Base-by-base conservation (phyloP, 2,329 filamentous ascomycete genomes). In the Paecilomyces formosus region DNA sequence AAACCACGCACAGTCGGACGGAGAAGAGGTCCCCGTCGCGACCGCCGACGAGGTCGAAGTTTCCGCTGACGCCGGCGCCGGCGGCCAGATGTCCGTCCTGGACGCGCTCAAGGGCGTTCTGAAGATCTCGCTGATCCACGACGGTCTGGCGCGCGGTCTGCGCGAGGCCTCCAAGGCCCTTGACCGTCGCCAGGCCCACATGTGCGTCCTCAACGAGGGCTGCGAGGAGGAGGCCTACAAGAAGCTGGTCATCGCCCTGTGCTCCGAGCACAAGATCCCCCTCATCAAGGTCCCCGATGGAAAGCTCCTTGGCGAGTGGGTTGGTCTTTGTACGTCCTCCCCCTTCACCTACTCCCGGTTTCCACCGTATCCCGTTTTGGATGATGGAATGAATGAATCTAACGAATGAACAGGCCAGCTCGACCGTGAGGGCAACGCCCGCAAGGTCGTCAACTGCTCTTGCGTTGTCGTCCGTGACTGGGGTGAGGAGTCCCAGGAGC, bases 191-290 rank as follows among this genome's bases (percentile, higher is more conserved):
- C 90, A 99, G 84, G 94, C 94, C 62, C 94, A 99, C 85, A 97
- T 99, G 92, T 99, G 94, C 80, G 94, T 99, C 70, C 88, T 99
- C 74, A 99, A 99, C 88, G 94, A 99, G 88, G 88, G 89, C 70
- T 99, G 94, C 85, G 94, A 99, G 85, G 94, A 99, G 87, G 94
- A 99, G 82, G 93, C 94, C 70, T 99, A 99, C 87, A 99, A 99
- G 92, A 99, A 99, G 89, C 88, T 99, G 68, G 93, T 99, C 73
- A 90, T 97, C 71, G 94, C 94, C 64, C 89, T 99, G 63, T 99
- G 94, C 90, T 90, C 89, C 66, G 94, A 99, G 88, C 94, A 99
- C 85, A 97, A 97, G 88, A 99, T 99, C 74, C 94, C 94, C 68
- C 84, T 99, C 74, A 99, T 99, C 87, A 97, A 99, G 90, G 94